Base-by-base conservation (phyloP, 2,329 filamentous ascomycete genomes). In the Lachnellula cervina region DNA sequence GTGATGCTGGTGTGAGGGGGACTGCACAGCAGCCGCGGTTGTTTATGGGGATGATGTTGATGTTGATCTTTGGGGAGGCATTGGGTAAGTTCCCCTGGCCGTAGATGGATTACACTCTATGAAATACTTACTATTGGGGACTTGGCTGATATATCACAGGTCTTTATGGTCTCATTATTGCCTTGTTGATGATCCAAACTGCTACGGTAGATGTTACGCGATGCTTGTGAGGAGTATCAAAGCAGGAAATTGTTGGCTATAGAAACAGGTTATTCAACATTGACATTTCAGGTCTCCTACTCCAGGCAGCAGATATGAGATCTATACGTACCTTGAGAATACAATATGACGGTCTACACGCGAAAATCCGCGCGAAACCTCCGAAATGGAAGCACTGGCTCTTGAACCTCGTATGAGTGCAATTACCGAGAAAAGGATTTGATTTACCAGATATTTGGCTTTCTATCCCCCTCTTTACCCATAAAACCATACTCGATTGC, bases 161-260 rank as follows among this genome's bases (percentile, higher is more conserved):
- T 91, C 89, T 97, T 54, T 97, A 97, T 79, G 93, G 93, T 74
- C 82, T 97, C 69, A 97, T 97, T 73, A 93, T 97, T 65, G 93
- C 93, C 62, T 87, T 97, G 70, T 86, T 97, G 73, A 97, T 97
- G 93, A 97, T 97, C 87, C 94, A 92, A 62, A 92, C 92, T 80
- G 87, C 87, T 37, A 75, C 76, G 51, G 75, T 82, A 64, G 81
- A 83, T 68, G 79, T 78, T 65, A 71, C 64, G 42, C 50, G 52
- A 23, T 59, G 58, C 44, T 32, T 23, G 25, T 57, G 47, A 54
- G 46, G 37, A 16, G 14, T 9, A 16, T 9, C 5, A 2, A n/a
- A 21, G 28, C 28, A 32, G 28, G 8, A 32, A 11, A 9, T 32
- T 32, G 16, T 40, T 16, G 37, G 37, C 14, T 40, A n/a, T 40